Percentiles rank a stretch among this genome's conserved stretches.
These are phyloP conservation scores for Talaromyces marneffei DNA, from an alignment of 2,329 filamentous ascomycete species.

Conservation along the genomic window DNA sequence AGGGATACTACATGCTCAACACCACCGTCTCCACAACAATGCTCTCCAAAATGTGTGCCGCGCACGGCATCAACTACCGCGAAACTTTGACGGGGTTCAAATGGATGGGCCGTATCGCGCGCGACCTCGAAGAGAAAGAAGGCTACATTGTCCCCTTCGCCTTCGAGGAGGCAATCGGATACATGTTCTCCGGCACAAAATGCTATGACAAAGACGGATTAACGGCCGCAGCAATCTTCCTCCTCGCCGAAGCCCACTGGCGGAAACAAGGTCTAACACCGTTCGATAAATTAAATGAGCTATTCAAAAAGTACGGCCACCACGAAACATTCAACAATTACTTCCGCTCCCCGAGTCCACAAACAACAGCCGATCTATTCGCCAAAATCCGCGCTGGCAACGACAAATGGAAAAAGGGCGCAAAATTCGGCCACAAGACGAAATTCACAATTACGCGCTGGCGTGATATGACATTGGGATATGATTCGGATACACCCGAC, in stretches of 20 bases:
- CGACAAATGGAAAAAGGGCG: conserved; percentile 36
- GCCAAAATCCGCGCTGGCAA: conserved; percentile 44
- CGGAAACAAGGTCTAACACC: conserved; percentile 50
- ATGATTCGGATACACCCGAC: conserved; percentile 51
- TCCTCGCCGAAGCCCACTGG: conserved; percentile 51
- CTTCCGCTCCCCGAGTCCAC: conserved; percentile 52
- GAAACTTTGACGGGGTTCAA: conserved; percentile 64
- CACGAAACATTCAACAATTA: conserved; percentile 61
- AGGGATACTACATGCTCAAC: conserved; percentile 52
- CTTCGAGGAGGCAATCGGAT: conserved; percentile 62
- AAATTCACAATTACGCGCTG: conserved; percentile 50
- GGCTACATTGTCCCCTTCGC: conserved; percentile 53
- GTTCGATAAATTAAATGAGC: conserved; percentile 50
- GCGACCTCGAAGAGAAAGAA: conserved; percentile 40
- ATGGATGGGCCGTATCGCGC: conserved; percentile 59
- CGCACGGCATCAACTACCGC: conserved; percentile 52
- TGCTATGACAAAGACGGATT: conserved; percentile 62
- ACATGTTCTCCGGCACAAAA: conserved; percentile 56
- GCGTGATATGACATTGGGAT: conserved; percentile 58
- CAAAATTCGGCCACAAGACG: conserved; percentile 38
- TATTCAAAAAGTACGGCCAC: conserved; percentile 55
- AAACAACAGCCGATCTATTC: conserved; percentile 51
- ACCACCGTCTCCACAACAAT: conserved; percentile 61
- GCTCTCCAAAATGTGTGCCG: conserved; percentile 51
- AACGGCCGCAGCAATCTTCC: conserved; percentile 54